Conservation (phyloP, 1,284 basidiomycete species). For the Fomitiporia mediterranea region DNA sequence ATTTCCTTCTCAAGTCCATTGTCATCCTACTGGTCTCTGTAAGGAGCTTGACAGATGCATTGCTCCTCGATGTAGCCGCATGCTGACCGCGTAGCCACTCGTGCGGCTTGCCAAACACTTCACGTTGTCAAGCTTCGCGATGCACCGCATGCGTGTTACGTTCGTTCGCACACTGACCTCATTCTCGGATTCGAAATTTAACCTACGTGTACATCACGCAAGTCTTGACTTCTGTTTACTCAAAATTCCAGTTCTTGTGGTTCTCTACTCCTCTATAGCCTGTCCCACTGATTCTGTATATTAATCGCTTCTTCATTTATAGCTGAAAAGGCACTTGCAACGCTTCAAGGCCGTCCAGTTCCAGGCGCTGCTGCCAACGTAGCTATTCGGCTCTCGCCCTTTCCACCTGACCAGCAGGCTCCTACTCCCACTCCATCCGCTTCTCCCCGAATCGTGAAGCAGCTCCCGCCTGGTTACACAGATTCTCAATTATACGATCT, state of each 20-base stretch:
- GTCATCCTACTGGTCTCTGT: slow-evolving; percentile 20
- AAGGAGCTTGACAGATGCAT: too few species aligned
- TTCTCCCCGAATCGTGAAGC: slow-evolving; percentile 70
- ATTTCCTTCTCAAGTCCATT: slow-evolving; percentile 7
- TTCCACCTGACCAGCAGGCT: slow-evolving; percentile 68
- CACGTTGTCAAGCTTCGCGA: too few species aligned
- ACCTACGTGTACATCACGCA: too few species aligned
- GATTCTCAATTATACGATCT: slow-evolving; percentile 71
- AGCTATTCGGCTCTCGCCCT: slow-evolving; percentile 65
- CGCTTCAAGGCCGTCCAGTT: slow-evolving; percentile 69
- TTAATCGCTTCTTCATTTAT: slow-evolving; percentile 18
- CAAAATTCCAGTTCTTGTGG: too few species aligned
- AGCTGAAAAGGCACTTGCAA: slow-evolving; percentile 88
- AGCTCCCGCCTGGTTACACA: slow-evolving; percentile 60
- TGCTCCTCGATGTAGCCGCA: not conserved
- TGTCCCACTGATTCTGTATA: not conserved
- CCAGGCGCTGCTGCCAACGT: slow-evolving; percentile 51
- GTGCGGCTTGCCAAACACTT: too few species aligned
- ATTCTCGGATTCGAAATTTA: too few species aligned
- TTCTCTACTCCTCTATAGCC: too few species aligned
- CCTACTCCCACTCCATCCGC: slow-evolving; percentile 69
- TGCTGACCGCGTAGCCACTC: not conserved
- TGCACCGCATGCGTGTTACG: too few species aligned
- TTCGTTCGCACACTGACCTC: too few species aligned
- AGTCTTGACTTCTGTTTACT: too few species aligned